phyloP scores from a whole-genome alignment of 2,329 filamentous ascomycete species.

The Claviceps spartinae region DNA sequence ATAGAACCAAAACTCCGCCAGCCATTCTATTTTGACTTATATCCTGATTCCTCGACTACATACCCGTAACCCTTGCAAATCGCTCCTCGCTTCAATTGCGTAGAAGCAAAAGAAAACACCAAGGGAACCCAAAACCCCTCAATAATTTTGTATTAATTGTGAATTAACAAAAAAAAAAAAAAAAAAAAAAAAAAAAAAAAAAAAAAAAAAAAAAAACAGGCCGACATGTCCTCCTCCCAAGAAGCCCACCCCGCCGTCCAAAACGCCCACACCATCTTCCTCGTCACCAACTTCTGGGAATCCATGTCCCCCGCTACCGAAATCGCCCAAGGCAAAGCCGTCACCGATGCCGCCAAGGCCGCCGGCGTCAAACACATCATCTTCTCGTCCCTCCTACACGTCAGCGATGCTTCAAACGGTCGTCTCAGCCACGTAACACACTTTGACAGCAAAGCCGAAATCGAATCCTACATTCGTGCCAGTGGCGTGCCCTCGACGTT shows the following conservation, averaged over 20 bases:
- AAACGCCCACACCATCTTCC: conserved; percentile 29
- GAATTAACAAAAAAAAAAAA: too few relatives aligned
- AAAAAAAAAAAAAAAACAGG: conserved; percentile 12
- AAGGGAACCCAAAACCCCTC: too few relatives aligned
- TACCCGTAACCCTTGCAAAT: too few relatives aligned
- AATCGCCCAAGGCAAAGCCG: conserved; percentile 28
- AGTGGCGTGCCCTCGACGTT: conserved; percentile 37
- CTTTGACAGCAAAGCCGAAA: conserved; percentile 44
- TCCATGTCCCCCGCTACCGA: conserved; percentile 20
- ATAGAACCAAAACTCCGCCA: not conserved
- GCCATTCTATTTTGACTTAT: too few relatives aligned
- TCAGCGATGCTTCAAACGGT: conserved; percentile 24
- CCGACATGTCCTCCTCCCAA: conserved; percentile 25
- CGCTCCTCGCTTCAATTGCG: too few relatives aligned
- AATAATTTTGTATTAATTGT: too few relatives aligned
- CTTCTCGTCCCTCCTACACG: conserved; percentile 30
- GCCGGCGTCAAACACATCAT: conserved; percentile 31
- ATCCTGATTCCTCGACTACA: too few relatives aligned
- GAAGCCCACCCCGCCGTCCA: conserved; percentile 24
- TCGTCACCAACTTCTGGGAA: conserved; percentile 27
- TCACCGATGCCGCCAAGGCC: conserved; percentile 31
- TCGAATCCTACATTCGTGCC: conserved; percentile 41
- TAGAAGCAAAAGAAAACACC: not conserved
- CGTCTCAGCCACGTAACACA: conserved; percentile 26
- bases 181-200: too few relatives aligned